phyloP scores from a whole-genome alignment of 2,329 filamentous ascomycete genomes.

The Chrysoporthe austroafricana region DNA sequence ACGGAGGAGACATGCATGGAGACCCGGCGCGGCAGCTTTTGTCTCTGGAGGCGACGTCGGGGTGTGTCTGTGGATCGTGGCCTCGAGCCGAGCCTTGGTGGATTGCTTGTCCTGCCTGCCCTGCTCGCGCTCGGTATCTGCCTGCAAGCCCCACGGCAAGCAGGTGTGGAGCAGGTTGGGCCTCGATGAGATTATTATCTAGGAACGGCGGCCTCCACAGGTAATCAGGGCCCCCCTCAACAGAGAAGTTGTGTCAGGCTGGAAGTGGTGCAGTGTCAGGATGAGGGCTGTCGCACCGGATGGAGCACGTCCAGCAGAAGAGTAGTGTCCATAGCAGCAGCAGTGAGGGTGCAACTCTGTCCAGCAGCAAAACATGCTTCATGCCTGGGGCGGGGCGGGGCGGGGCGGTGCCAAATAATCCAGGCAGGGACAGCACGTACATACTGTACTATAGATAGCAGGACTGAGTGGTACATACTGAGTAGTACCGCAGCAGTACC shows the following conservation, averaged over 20 bases:
- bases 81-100: not conserved
- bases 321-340: not conserved
- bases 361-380: constrained; percentile 2
- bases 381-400: not conserved
- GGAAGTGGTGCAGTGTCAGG: not conserved
- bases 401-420: constrained; percentile 6
- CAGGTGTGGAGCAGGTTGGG: not conserved
- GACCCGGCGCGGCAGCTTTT: not conserved
- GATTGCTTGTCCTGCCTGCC: not conserved
- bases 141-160: not conserved
- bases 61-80: not conserved
- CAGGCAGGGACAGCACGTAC: too few relatives aligned
- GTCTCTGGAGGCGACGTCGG: not conserved
- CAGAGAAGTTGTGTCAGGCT: not conserved
- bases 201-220: not conserved
- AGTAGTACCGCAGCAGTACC: too few relatives aligned
- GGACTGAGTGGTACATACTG: too few relatives aligned
- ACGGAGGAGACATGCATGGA: constrained; percentile 29
- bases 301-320: not conserved
- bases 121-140: not conserved
- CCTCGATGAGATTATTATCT: too few relatives aligned
- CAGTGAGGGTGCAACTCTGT: too few relatives aligned
- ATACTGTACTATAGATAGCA: too few relatives aligned
- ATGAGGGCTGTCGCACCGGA: not conserved
- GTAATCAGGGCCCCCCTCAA: not conserved